Evolutionary conservation across 2,329 filamentous ascomycete species (phyloP), one percentile per base, ranked within the genome.

Genomic region (Colletotrichum sp.): DNA sequence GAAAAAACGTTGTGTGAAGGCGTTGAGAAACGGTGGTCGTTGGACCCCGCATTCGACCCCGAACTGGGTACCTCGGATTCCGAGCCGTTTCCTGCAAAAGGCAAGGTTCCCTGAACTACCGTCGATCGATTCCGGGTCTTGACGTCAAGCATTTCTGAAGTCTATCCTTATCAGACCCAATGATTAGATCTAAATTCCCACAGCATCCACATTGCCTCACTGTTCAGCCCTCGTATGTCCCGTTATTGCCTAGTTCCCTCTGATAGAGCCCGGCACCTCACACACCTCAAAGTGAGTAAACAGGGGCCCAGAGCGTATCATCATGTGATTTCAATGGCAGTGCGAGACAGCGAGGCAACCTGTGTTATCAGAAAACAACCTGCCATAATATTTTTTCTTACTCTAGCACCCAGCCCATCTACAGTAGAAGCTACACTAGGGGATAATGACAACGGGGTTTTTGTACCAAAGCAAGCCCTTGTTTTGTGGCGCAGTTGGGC

Each of bases 61-160:
- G 55, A 44, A 13, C 10, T n/a, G 7, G 26, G n/a, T 63, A 63
- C 57, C 12, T 52, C 21, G 59, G 26, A 13, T 49, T 26, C 21
- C 34, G 36, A 24, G 52, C 15, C 36, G 21, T 8, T 6, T 70
- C 26, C 68, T 15, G 36, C 36, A 21, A 30, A 36, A 76, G 44
- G 18, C 26, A 73, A 52, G 64, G 63, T 49, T 68, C 59, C 32
- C 44, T 36, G 8, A 49, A 44, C 12, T 28, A 36, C 18, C 55
- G 28, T 57, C 36, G 72, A 75, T 72, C 69, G 24, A 39, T 18
- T 39, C 26, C 26, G 13, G 15, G 49, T 34, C 24, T 72, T 75
- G 32, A 75, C 69, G 63, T 75, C 69, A 72, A 75, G 21, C 55
- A 75, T 64, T 68, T 15, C 16, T 6, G 28, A 75, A 72, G 18